A percentile compares a stretch with the other conserved stretches of the same genome.
Conservation (phyloP, 1,139 yeast species). For the Hemisphaericaspora subhashii region DNA sequence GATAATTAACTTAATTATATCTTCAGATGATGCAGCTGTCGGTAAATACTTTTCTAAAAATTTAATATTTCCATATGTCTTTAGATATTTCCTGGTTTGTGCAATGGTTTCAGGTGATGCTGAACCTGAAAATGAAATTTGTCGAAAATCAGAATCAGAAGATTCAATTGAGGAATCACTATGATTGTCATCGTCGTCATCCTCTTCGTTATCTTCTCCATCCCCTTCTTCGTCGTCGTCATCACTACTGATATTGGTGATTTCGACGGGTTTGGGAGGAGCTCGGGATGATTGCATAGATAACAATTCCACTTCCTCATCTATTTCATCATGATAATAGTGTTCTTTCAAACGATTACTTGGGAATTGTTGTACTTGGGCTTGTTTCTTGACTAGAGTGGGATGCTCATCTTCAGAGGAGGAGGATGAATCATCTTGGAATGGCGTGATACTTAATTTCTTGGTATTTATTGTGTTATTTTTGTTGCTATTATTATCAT, state of each 20-base stretch:
- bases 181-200: conserved; percentile 3
- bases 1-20: conserved; percentile 48
- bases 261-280: neutral
- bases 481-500: conserved; percentile 3
- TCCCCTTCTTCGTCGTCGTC: conserved; percentile 3
- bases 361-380: conserved; percentile 7
- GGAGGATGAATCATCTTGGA: conserved; percentile 11
- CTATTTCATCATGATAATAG: conserved; percentile 7
- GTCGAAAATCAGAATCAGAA: conserved; percentile 15
- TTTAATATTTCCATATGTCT: conserved; percentile 56
- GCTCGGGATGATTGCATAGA: conserved; percentile 8
- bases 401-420: conserved; percentile 8
- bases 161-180: conserved; percentile 4
- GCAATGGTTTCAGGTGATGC: conserved; percentile 20
- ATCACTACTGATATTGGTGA: neutral
- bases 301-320: conserved; percentile 7
- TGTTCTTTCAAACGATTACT: conserved; percentile 3
- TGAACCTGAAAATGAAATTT: conserved; percentile 11
- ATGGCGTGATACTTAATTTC: conserved; percentile 9
- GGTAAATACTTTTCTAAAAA: conserved; percentile 65
- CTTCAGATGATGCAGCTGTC: conserved; percentile 53
- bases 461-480: neutral
- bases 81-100: conserved; percentile 58
- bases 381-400: neutral
- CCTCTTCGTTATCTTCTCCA: conserved; percentile 2